Evolutionary conservation across 2,329 filamentous ascomycete genomes (phyloP), one percentile per base, ranked within the genome.

Genomic region (Nigrograna mackinnonii): DNA sequence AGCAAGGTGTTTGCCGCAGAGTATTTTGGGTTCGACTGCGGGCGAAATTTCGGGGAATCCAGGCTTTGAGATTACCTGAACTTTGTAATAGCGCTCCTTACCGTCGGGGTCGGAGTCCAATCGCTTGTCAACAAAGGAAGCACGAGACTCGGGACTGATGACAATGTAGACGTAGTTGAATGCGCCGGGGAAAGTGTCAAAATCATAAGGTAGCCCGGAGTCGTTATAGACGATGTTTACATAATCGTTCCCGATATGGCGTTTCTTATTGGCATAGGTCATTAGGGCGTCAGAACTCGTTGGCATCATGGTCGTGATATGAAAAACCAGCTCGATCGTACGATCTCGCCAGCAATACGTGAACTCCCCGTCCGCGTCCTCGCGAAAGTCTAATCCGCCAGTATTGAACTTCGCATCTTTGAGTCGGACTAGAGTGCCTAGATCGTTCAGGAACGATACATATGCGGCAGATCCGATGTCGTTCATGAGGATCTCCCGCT

Each of bases 201-300:
- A 95, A 40, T 82, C 80, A 73, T 96, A 97, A 0, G 88, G 86
- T 35, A 85, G 69, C n/a, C 94, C 92, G 2, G 91, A 96, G 60
- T 95, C 90, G 66, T 99, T 99, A 78, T 95, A 99, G 44, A 99
- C 86, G 55, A 99, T 95, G 64, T 96, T 97, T 63, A 99, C 94
- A 66, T 89, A 95, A 68, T 97, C 94, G 62, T 99, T 99, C 44
- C 94, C 94, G 47, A 97, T 94, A 62, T 97, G 95, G 3, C 85
- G 80, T 70, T 99, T 99, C 75, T 99, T 99, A 66, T 83, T 79
- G 48, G 86, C 84, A 60, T 68, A 64, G 18, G 86, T 90, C 48
- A 83, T 79, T 57, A 96, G 91, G 21, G 82, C 79, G 40, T 90
- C 83, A 12, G 86, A 74, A 61, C 95, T 82, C 7, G 90, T 96